Base-by-base conservation (phyloP, 768 basidiomycete genomes). In the Suillus brevipes region DNA sequence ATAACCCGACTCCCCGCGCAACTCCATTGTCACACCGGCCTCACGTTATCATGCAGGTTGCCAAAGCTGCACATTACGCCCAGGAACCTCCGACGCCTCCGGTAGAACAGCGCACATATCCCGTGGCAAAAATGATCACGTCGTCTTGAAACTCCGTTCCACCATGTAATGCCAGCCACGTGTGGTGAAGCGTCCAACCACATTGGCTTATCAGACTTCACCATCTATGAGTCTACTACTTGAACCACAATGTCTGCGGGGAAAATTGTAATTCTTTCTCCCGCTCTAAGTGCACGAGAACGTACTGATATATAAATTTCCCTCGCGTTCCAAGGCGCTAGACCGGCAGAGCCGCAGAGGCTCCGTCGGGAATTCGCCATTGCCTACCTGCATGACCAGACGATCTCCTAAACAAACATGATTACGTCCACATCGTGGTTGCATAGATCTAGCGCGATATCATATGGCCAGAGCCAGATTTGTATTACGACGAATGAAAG, bases 401-500 rank as follows among this genome's bases (percentile, higher is more conserved):
- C 20, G 16, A 9, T 40, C 1, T 50, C 43, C n/a, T 20, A 42
- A 16, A 34, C 64, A 40, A 50, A 73, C 71, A 77, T 70, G 1
- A 70, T 73, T 10, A 77, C 71, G 55, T 74, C 69, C 20, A 76
- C 72, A 4, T 77, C 76, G 2, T 71, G 67, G 40, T 68, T 65
- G 63, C 43, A 69, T 20, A 77, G 67, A 63, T 79, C 79, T 34
- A 74, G 76, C 1, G 78, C 75, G 45, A 83, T 80, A 50, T 82
- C 81, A 59, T 80, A 69, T 84, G 82, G 8, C 82, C 83, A 1
- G 71, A 61, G 0, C 82, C 84, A 16, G 77, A 77, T 18, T 76
- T 83, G 71, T 84, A 84, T 28, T 79, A 67, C 2, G 79, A 76
- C 0, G 88, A 89, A 70, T 91, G 89, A 6, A 84, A 61, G 1